Conservation (phyloP, 2,329 filamentous ascomycete genomes). For the Coniochaeta ligniaria region DNA sequence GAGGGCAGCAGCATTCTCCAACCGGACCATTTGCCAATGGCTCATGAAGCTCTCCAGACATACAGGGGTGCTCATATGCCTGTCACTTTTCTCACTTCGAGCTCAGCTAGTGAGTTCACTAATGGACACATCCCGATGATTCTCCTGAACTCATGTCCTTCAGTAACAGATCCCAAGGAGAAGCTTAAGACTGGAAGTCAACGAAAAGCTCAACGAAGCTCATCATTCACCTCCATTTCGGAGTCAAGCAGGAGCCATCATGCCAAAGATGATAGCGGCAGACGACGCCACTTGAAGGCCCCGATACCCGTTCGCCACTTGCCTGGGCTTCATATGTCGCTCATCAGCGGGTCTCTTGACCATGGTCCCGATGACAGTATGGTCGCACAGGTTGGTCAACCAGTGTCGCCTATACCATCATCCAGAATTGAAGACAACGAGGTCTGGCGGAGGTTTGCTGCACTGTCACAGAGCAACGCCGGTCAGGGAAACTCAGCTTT, state of each 20-base stretch:
- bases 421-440: constrained; percentile 15
- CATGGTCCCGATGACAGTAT: constrained; percentile 14
- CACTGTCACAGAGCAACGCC: constrained; percentile 6
- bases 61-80: background rate
- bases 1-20: constrained; percentile 10
- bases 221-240: background rate
- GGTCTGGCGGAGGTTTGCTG: constrained; percentile 17
- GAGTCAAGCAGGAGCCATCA: background rate
- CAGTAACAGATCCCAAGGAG: background rate
- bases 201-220: background rate
- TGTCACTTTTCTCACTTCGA: background rate
- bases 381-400: constrained; percentile 15
- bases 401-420: constrained; percentile 7
- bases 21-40: constrained; percentile 12
- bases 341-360: background rate
- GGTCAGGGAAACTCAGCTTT: constrained; percentile 4
- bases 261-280: background rate
- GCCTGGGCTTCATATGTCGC: background rate
- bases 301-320: background rate
- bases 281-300: constrained; percentile 1
- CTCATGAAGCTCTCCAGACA: background rate
- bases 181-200: background rate
- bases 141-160: background rate
- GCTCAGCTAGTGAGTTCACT: background rate
- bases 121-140: background rate